These are phyloP conservation scores for Sporormia fimetaria DNA, from an alignment of 495 filamentous ascomycete genomes.

Conservation along the genomic window DNA sequence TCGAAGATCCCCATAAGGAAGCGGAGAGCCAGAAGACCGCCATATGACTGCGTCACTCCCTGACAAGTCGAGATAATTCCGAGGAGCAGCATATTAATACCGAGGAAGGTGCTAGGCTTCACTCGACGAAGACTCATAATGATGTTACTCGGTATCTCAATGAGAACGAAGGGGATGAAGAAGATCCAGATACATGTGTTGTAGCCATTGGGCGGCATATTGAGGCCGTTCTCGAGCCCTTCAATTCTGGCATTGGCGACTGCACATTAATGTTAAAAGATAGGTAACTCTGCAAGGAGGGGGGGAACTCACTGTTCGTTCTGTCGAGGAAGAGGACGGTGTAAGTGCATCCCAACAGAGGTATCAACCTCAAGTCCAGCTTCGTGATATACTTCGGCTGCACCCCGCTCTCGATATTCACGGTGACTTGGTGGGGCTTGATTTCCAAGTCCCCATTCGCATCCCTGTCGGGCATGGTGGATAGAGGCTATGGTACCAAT, in stretches of 20 bases:
- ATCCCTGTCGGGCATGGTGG: no score
- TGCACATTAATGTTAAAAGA: constrained; percentile 7
- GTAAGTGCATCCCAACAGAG: constrained; percentile 17
- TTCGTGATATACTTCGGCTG: constrained; percentile 12
- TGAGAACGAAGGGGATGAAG: constrained; percentile 22
- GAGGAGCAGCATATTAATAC: constrained; percentile 18
- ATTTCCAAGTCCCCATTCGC: no score
- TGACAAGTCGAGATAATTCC: constrained; percentile 21
- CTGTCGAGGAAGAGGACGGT: constrained; percentile 16
- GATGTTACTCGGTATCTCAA: constrained; percentile 23
- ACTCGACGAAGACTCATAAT: constrained; percentile 21
- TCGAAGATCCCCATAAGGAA: constrained; percentile 26
- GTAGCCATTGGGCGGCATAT: constrained; percentile 18
- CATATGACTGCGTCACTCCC: constrained; percentile 14
- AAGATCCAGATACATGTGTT: constrained; percentile 21
- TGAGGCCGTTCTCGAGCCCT: constrained; percentile 17
- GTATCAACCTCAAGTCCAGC: constrained; percentile 17
- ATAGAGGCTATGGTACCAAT: no score
- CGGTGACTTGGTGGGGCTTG: no score
- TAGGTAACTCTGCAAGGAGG: not conserved
- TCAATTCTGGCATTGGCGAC: constrained; percentile 26
- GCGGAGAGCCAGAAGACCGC: constrained; percentile 15
- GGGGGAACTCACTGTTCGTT: no score
- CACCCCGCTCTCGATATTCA: no score
- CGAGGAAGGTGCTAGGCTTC: constrained; percentile 19